Evolutionary conservation across 345 rosid genomes (phyloP).

Genomic region (Salix purpurea): DNA sequence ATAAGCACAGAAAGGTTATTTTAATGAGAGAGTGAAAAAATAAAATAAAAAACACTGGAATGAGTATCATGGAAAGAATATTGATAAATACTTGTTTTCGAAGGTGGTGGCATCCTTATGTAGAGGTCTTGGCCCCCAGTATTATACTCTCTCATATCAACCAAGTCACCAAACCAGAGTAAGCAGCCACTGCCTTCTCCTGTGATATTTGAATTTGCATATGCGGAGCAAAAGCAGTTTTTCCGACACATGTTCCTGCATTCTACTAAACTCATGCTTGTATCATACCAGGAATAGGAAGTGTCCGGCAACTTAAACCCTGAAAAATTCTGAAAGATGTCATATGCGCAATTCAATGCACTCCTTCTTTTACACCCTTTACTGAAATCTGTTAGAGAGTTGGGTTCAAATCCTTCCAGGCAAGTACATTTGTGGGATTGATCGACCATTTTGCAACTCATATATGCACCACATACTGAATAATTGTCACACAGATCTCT

Average conservation of each 20-base stretch:
- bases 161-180: no score
- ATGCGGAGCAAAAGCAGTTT: conserved; percentile 9
- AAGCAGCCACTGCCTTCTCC: no score
- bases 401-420: conserved; percentile 10
- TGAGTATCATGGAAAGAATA: no score
- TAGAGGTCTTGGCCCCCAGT: no score
- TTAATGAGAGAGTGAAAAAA: no score
- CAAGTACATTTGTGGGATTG: conserved; percentile 1
- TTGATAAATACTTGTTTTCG: no score
- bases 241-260: background rate
- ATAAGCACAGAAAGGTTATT: no score
- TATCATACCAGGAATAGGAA: background rate
- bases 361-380: conserved; percentile 10
- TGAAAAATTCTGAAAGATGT: background rate
- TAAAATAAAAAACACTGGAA: no score
- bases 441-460: background rate
- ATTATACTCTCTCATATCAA: no score
- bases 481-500: conserved; percentile 20
- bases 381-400: background rate
- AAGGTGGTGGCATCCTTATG: no score
- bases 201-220: conserved; percentile 1
- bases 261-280: background rate
- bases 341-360: background rate
- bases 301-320: conserved; percentile 11
- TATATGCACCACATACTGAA: conserved; percentile 14